Evolutionary conservation across 371 early-diverging fungal genomes (phyloP), one percentile per base, ranked within the genome.

Genomic region (Coemansia linderi): DNA sequence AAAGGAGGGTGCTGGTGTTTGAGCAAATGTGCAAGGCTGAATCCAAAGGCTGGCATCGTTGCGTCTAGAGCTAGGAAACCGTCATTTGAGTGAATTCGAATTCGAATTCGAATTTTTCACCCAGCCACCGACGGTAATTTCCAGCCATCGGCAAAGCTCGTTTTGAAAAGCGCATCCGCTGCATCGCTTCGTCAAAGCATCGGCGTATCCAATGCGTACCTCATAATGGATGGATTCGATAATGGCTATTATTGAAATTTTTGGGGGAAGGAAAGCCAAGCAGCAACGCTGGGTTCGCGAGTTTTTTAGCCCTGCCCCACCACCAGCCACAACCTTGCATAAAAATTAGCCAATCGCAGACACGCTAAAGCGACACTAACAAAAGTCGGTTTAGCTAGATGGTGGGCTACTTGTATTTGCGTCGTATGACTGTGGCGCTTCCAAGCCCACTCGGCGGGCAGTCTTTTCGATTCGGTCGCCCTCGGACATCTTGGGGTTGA

Each of bases 381-480:
- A 22, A 22, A 22, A 22, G 22, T 33, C 46, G 1, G n/a, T n/a
- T 6, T 46, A 46, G 17, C 22, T n/a, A 46, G 46, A 17, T n/a
- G 27, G 12, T 4, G 15, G 9, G 61, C n/a, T 60, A 1, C 29
- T 40, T 4, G 27, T 4, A 24, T 17, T 40, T 4, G 27, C 4
- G 39, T 29, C 41, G 19, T 40, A 41, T 5, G 5, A 40, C 15
- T 73, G 64, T 2, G 78, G 78, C 4, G 71, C 40, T 27, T 66
- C 66, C 13, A 77, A 43, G 10, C 78, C 78, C 0, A 77, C 78
- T 19, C 78, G 65, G 15, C 64, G 56, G 8, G 78, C 78, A 24
- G 74, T 69, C 39, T 50, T 65, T 29, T 75, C 61, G 24, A 77
- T 75, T 12, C 75, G 65, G 41, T 77, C 70, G 19, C 48, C 33